A percentile compares a stretch with the other conserved stretches of the same genome.
Evolutionary conservation across 768 basidiomycete species (phyloP).

Genomic region (Russula compacta): DNA sequence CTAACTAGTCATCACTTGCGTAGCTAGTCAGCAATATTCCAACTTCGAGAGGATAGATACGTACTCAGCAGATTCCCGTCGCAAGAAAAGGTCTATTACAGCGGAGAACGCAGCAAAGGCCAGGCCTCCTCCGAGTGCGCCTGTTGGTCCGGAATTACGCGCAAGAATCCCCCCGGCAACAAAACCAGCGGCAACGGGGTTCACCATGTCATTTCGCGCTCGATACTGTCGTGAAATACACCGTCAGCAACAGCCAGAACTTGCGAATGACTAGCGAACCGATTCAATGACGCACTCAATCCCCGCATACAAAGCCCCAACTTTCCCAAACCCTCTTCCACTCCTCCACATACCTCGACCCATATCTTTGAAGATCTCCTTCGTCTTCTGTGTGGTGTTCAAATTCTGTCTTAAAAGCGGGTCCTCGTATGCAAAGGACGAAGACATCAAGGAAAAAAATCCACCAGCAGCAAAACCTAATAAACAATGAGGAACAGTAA

Average conservation of each 20-base stretch:
- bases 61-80: conserved; percentile 74
- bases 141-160: conserved; percentile 78
- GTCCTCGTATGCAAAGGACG: conserved; percentile 93
- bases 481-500: conserved; percentile 1
- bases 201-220: conserved; percentile 90
- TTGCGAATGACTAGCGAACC: conserved; percentile 39
- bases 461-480: conserved; percentile 87
- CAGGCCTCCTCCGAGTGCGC: conserved; percentile 77
- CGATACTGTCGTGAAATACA: conserved; percentile 56
- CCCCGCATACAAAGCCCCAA: conserved; percentile 90
- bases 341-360: conserved; percentile 83
- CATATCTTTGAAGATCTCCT: conserved; percentile 87
- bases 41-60: conserved; percentile 22
- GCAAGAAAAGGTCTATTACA: conserved; percentile 78
- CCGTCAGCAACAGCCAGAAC: background rate
- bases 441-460: conserved; percentile 94
- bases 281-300: conserved; percentile 94
- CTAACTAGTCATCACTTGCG: conserved; percentile 12
- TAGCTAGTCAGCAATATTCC: background rate
- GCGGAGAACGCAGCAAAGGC: conserved; percentile 93
- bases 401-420: conserved; percentile 63
- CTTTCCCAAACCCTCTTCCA: conserved; percentile 90
- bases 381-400: conserved; percentile 68
- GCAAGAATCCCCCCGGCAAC: conserved; percentile 84
- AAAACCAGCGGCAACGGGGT: conserved; percentile 82